phyloP scores from a whole-genome alignment of 1,139 yeast species.

The Geotrichum fermentans region DNA sequence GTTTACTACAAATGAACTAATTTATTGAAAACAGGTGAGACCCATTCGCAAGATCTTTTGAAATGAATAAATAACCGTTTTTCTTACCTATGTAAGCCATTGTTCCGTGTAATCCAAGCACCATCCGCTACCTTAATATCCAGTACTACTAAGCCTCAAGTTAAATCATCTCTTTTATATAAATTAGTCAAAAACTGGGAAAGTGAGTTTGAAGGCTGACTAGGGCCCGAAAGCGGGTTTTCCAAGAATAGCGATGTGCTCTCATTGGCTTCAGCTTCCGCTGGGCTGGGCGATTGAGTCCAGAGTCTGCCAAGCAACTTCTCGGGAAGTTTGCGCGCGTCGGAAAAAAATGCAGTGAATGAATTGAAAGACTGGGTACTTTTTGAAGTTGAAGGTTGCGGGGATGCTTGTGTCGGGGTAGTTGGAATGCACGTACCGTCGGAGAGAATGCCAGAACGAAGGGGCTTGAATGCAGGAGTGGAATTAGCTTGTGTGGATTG shows the following conservation, averaged over 20 bases:
- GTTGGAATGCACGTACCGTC: no score
- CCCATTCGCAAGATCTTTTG: not conserved
- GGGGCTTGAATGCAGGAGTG: not conserved
- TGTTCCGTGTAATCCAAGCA: no score
- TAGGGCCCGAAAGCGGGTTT: not conserved
- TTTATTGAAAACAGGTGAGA: no score
- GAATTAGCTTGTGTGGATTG: not conserved
- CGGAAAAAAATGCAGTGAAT: not conserved
- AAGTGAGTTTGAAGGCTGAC: not conserved
- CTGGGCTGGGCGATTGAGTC: not conserved
- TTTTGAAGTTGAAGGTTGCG: not conserved
- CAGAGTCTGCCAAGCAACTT: slow-evolving; percentile 4
- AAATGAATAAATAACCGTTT: not conserved
- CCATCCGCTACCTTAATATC: no score
- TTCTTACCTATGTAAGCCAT: not conserved
- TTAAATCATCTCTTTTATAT: not conserved
- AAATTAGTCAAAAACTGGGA: not conserved
- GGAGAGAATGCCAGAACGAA: no score
- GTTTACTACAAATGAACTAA: no score
- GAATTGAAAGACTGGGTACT: not conserved
- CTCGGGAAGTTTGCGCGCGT: slow-evolving; percentile 2
- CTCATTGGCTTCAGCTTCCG: not conserved
- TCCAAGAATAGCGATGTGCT: not conserved
- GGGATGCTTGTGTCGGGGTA: no score
- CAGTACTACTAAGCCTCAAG: no score